Conservation (phyloP, 2,329 filamentous ascomycete genomes). For the Amphichorda felina region DNA sequence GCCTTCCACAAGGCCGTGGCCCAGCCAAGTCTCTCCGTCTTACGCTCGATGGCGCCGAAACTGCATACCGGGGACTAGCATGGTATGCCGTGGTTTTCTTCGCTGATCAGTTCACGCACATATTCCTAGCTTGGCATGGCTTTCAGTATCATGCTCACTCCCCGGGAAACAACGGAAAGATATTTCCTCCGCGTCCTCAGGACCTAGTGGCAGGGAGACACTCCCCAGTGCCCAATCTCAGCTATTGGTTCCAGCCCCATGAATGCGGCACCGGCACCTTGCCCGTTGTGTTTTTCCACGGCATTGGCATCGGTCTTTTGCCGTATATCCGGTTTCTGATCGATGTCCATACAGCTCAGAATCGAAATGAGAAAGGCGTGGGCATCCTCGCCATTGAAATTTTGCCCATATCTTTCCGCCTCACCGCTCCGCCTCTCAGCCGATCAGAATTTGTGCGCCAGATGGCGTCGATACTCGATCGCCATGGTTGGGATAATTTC, state of each 20-base stretch:
- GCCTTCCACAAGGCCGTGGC: slow-evolving; percentile 41
- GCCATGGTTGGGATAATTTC: slow-evolving; percentile 45
- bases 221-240: slow-evolving; percentile 36
- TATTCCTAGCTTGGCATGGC: slow-evolving; percentile 30
- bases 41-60: slow-evolving; percentile 51
- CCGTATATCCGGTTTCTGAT: slow-evolving; percentile 47
- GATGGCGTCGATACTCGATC: slow-evolving; percentile 42
- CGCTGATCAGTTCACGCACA: slow-evolving; percentile 38
- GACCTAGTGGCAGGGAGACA: slow-evolving; percentile 28
- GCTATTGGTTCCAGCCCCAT: slow-evolving; percentile 58
- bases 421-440: slow-evolving; percentile 39
- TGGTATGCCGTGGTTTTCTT: slow-evolving; percentile 50
- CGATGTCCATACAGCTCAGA: slow-evolving; percentile 28
- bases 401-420: slow-evolving; percentile 52
- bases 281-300: slow-evolving; percentile 58
- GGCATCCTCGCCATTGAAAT: slow-evolving; percentile 55
- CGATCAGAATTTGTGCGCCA: slow-evolving; percentile 42
- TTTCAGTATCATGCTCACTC: slow-evolving; percentile 38
- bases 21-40: slow-evolving; percentile 45
- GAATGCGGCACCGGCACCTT: slow-evolving; percentile 30
- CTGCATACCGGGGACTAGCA: slow-evolving; percentile 47
- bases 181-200: slow-evolving; percentile 48
- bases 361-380: slow-evolving; percentile 25
- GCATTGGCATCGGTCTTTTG: slow-evolving; percentile 57
- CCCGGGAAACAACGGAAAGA: slow-evolving; percentile 12